Evolutionary conservation across 352 stramenopile genomes (phyloP), one percentile per base, ranked within the genome.

Genomic region (Peronospora belbahrii): DNA sequence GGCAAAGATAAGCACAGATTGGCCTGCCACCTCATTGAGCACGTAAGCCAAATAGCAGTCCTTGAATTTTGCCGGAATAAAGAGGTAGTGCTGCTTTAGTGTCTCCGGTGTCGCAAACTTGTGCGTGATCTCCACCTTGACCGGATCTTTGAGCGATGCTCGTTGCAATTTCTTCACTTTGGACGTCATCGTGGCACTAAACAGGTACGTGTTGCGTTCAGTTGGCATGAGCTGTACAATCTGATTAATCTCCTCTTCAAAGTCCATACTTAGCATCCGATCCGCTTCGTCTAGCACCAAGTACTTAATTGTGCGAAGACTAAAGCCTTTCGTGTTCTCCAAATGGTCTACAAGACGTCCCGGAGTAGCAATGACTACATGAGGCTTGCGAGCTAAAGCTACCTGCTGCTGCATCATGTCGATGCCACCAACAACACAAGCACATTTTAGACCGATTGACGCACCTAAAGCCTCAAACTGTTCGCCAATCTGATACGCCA

Each of bases 21-120:
- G 91, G 2, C 95, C 95, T 4, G 89, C 88, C 59, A 98, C 89
- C 66, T 98, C 95, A 66, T 99, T 98, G 8, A 99, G 83, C 24
- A 99, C 60, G 63, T 98, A 99, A 8, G 94, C 93, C 32, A 99
- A 75, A 67, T 99, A 98, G 62, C 88, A 98, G 68, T 99, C 96
- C 83, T 99, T 99, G 82, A 98, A 98, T 62, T 99, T 99, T 31
- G 96, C 96, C 11, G 96, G 96, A 41, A 99, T 97, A 70, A 99
- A 99, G 1, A 99, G 53, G 61, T 99, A 99, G 73, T 96, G 88
- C 72, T 99, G 96, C 52, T 97, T 81, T 9, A 99, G 79, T 48
- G 96, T 97, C 59, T 97, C 96, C 6, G 96, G 95, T 10, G 96
- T 99, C 47, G 97, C 88, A 51, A 98, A 98, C 63, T 98, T 98